Conservation (phyloP, 192 early-diverging fungal genomes). For the Gonapodya prolifera region DNA sequence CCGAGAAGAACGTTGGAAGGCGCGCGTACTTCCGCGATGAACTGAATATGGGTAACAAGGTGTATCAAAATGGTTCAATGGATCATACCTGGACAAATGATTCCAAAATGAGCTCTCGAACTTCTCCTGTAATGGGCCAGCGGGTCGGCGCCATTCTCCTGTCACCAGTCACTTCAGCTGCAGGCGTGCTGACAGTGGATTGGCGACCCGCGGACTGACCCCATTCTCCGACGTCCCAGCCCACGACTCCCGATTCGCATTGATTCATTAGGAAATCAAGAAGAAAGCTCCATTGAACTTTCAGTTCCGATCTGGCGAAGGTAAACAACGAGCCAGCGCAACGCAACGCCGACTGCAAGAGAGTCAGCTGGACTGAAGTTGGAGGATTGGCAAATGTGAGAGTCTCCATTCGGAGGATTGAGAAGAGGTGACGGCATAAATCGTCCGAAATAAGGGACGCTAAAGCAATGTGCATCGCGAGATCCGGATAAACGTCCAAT, state of each 20-base stretch:
- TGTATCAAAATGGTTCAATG: constrained; percentile 4
- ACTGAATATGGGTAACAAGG: too few relatives aligned
- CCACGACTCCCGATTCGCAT: constrained; percentile 27
- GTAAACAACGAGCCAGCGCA: background rate
- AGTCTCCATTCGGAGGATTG: constrained; percentile 1
- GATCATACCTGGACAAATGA: constrained; percentile 38
- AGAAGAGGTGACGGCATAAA: constrained; percentile 11
- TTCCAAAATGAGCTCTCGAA: constrained; percentile 75
- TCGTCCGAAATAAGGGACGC: constrained; percentile 5
- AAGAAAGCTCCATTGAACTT: constrained; percentile 68
- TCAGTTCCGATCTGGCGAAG: constrained; percentile 42
- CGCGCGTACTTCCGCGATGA: constrained; percentile 39
- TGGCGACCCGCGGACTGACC: too few relatives aligned
- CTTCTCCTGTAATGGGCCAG: constrained; percentile 50
- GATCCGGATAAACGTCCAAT: too few relatives aligned
- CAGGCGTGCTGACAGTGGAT: too few relatives aligned
- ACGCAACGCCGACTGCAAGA: background rate
- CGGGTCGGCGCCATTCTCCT: constrained; percentile 4
- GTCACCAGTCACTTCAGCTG: background rate
- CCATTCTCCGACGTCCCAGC: constrained; percentile 37
- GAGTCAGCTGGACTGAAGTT: background rate
- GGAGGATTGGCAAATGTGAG: constrained; percentile 6
- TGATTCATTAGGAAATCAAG: constrained; percentile 35
- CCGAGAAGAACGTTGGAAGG: constrained; percentile 61
- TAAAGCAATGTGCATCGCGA: background rate